Conservation (phyloP, 352 stramenopile species). For the Phytophthora tentaculata region DNA sequence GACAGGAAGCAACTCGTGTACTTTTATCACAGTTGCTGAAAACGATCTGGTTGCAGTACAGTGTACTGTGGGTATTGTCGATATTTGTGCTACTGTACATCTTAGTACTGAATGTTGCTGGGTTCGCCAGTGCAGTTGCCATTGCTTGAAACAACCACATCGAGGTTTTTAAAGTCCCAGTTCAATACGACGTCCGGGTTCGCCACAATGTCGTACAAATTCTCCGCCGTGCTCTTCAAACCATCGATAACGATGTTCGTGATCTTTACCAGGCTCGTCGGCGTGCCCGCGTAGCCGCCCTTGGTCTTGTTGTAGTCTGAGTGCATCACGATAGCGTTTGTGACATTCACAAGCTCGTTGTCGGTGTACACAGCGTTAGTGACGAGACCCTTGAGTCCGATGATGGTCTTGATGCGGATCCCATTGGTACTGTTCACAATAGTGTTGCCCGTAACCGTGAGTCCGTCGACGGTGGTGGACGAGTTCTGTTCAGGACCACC, state of each 20-base stretch:
- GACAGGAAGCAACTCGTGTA: too few species aligned
- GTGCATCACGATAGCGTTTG: conserved; percentile 26
- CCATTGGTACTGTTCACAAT: conserved; percentile 37
- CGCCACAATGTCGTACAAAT: conserved; percentile 31
- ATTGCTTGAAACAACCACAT: conserved; percentile 9
- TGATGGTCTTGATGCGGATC: conserved; percentile 21
- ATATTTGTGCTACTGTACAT: neutral
- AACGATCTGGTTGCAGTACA: too few species aligned
- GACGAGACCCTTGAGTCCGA: conserved; percentile 24
- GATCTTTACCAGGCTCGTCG: conserved; percentile 31
- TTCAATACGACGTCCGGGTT: conserved; percentile 32
- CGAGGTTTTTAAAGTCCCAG: conserved; percentile 29
- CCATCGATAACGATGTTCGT: conserved; percentile 32
- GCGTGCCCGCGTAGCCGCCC: conserved; percentile 26
- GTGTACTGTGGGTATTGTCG: too few species aligned
- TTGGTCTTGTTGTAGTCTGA: conserved; percentile 30
- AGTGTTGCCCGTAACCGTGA: conserved; percentile 27
- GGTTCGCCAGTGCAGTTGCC: conserved; percentile 32
- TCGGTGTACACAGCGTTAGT: conserved; percentile 27
- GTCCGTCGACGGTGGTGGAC: conserved; percentile 21
- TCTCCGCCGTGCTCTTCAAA: conserved; percentile 19
- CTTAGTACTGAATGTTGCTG: conserved; percentile 25
- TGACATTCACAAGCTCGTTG: conserved; percentile 27
- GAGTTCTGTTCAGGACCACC: conserved; percentile 10
- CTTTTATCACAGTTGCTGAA: too few species aligned